A percentile compares a stretch with the other conserved stretches of the same genome.
phyloP scores from a whole-genome alignment of 1,284 basidiomycete species.

The Anthracocystis walkeri region DNA sequence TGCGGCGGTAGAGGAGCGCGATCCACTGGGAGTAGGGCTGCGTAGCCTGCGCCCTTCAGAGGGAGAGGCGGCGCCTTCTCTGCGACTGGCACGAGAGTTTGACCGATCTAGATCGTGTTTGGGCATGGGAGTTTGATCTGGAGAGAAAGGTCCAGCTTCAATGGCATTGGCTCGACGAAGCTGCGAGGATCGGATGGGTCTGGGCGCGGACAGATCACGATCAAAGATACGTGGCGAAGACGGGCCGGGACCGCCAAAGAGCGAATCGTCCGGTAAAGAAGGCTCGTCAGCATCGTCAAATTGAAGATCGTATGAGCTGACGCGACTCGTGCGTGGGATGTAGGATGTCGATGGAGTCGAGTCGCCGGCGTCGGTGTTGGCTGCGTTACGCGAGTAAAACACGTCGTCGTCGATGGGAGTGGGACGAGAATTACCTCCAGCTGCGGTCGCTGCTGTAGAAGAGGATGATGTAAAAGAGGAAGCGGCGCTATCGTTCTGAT shows the following conservation, averaged over 20 bases:
- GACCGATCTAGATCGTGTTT: constrained; percentile 25
- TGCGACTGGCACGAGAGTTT: constrained; percentile 27
- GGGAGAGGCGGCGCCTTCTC: constrained; percentile 31
- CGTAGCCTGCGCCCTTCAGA: constrained; percentile 18
- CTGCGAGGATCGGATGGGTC: constrained; percentile 9
- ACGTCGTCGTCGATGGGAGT: constrained; percentile 29
- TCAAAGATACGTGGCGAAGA: constrained; percentile 34
- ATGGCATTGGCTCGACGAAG: background rate
- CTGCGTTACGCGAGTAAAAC: constrained; percentile 19
- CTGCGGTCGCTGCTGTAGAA: background rate
- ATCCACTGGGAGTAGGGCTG: constrained; percentile 24
- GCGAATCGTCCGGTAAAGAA: constrained; percentile 30
- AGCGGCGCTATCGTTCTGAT: constrained; percentile 17
- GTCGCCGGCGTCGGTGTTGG: background rate
- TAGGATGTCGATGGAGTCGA: constrained; percentile 21
- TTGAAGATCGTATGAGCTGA: constrained; percentile 50
- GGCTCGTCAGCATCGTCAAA: constrained; percentile 51
- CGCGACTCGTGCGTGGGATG: constrained; percentile 45
- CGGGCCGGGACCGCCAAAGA: constrained; percentile 33
- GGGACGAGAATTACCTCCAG: constrained; percentile 18
- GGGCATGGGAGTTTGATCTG: constrained; percentile 50
- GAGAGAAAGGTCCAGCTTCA: constrained; percentile 18
- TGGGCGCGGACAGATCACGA: constrained; percentile 18
- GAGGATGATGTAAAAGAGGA: constrained; percentile 6
- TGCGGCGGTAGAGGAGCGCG: constrained; percentile 5